Base-by-base conservation (phyloP, 192 early-diverging fungal genomes). In the Backusella sp. region DNA sequence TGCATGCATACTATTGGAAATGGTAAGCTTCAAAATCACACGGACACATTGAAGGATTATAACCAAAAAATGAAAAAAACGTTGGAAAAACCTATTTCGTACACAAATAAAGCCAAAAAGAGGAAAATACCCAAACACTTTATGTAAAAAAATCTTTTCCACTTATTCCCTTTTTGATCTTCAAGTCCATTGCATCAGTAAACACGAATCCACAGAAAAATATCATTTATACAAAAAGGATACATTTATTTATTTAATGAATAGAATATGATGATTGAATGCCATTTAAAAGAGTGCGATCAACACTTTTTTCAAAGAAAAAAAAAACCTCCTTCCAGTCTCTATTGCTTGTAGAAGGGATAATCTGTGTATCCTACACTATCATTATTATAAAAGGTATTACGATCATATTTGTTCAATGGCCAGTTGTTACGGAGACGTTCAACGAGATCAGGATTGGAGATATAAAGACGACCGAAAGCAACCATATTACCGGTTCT, bases 371-470 rank as follows among this genome's bases (percentile, higher is more conserved):
- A 83, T 19, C 82, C 82, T 28, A 17, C 6, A 11, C 15, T 59
- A 0, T n/a, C 44, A 46, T 17, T 28, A 6, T 7, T 53, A 42
- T 80, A 83, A 21, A 83, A 83, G 7, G 75, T 77, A 28, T 19
- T 37, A 37, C 79, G 75, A 23, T 83, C 21, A 36, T 83, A 83
- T 3, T 52, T 35, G 62, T 83, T 83, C 14, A 83, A 17, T 8
- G 46, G 49, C 59, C 44, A 74, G 28, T 72, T 19, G 21, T 84
- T 70, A 12, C 72, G 26, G 28, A 84, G 52, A 36, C 82, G 79
- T 3, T 62, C 17, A 34, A 70, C 77, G 17, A 82, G 68, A 65
- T 84, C 82, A 70, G 80, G 82, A 36, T 84, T 84, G 26, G 82
- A 76, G 21, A 84, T 75, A 46, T 72, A 84, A 4, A 67, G 35